Evolutionary conservation across 2,329 filamentous ascomycete species (phyloP), one percentile per base, ranked within the genome.

Genomic region (Monosporascus sp.): DNA sequence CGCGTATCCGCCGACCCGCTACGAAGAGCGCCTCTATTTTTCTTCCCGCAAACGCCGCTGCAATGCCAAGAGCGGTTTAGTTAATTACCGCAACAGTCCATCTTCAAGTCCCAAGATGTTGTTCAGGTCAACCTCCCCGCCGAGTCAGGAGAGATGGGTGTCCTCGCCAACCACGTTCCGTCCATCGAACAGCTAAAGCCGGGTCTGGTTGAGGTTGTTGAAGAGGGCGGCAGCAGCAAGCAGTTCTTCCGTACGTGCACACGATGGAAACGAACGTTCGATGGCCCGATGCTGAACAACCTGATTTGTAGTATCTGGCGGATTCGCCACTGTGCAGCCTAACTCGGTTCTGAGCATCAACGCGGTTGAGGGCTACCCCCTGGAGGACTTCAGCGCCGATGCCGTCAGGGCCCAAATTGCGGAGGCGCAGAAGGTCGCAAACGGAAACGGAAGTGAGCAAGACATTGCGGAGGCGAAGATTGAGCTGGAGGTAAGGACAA

Each of bases 401-500:
- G 86, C 89, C 62, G 89, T 99, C 73, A 84, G 83, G 70, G 84
- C 87, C 70, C 93, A 97, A 80, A 90, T 97, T 67, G 77, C 89
- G 57, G 94, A 99, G 80, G 91, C 92, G 62, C 90, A 96, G 78
- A 97, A 97, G 86, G 87, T 97, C 70, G 91, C 87, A 66, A 85
- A 77, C 72, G 94, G 94, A 69, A 85, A 80, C 70, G 94, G 93
- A 69, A 97, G 90, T 75, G 94, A 97, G 84, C 87, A 91, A 78
- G 94, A 97, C 70, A 89, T 97, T 76, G 93, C 93, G 61, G 94
- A 99, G 85, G 94, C 94, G 63, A 97, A 97, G 85, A 93, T 99
- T 72, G 93, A 97, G 83, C 78, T 99, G 65, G 94, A 99, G 90
- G 93, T 96, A 76, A 71, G 72, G 9, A 43, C 41, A 47, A 44